These are phyloP conservation scores for Penicillium angulare DNA, from an alignment of 495 filamentous ascomycete species.

Conservation along the genomic window DNA sequence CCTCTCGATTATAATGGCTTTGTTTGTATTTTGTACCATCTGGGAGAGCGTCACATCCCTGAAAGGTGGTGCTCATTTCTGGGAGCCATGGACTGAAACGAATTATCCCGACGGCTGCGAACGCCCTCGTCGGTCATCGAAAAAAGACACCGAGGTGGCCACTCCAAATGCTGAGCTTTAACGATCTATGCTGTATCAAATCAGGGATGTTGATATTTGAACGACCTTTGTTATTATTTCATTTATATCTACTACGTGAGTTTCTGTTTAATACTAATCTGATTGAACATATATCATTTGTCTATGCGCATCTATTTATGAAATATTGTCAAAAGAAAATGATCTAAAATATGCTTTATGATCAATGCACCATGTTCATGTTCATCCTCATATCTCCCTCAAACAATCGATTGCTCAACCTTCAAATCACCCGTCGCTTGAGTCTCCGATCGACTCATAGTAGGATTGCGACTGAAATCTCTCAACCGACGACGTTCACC, in stretches of 20 bases:
- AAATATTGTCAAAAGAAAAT: background rate
- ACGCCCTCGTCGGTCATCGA: background rate
- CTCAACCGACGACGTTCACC: slow-evolving; percentile 18
- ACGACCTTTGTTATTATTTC: background rate
- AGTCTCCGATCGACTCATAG: slow-evolving; percentile 41
- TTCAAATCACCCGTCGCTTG: slow-evolving; percentile 30
- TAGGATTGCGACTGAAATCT: slow-evolving; percentile 38
- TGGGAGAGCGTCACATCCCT: slow-evolving; percentile 38
- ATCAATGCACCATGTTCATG: background rate
- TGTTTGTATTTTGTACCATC: slow-evolving; percentile 29
- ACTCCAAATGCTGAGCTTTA: background rate
- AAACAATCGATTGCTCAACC: slow-evolving; percentile 36
- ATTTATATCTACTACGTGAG: too few species aligned
- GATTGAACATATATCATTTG: background rate
- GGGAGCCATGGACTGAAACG: slow-evolving; percentile 33
- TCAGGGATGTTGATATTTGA: background rate
- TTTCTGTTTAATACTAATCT: background rate
- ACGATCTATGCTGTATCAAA: too few species aligned
- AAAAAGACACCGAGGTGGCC: background rate
- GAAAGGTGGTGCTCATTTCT: slow-evolving; percentile 25
- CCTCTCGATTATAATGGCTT: slow-evolving; percentile 34
- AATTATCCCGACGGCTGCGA: slow-evolving; percentile 25
- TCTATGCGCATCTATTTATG: background rate
- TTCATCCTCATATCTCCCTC: background rate
- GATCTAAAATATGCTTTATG: background rate